A percentile compares a stretch with the other conserved stretches of the same genome.
Conservation (phyloP, 805 yeast species). For the baker's yeast (Saccharomyces cerevisiae) region DNA sequence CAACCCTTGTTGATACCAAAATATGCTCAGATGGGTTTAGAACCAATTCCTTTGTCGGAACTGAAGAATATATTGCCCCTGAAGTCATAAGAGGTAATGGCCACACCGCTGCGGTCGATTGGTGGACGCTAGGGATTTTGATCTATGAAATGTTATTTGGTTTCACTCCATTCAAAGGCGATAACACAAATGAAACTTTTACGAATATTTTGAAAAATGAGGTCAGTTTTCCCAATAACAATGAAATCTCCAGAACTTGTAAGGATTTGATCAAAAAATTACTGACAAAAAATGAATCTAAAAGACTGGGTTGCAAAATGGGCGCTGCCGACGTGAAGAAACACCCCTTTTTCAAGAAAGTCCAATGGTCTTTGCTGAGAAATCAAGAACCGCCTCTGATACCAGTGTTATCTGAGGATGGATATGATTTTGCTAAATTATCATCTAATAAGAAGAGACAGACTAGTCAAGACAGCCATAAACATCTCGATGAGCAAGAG, state of each 20-base stretch:
- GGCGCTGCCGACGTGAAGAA: conserved; percentile 94
- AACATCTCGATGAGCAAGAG: conserved; percentile 20
- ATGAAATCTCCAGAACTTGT: conserved; percentile 63
- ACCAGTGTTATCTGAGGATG: conserved; percentile 59
- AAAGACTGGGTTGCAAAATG: conserved; percentile 80
- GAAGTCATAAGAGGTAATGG: conserved; percentile 96
- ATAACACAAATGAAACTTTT: conserved; percentile 81
- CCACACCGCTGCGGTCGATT: conserved; percentile 95
- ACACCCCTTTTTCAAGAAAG: conserved; percentile 82
- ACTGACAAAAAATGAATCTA: conserved; percentile 79
- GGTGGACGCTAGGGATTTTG: conserved; percentile 98
- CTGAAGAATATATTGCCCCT: conserved; percentile 98
- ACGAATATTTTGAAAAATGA: conserved; percentile 80
- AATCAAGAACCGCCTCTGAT: conserved; percentile 94
- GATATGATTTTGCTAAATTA: conserved; percentile 40
- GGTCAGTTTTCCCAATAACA: conserved; percentile 65
- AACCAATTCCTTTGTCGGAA: conserved; percentile 96
- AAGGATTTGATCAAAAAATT: conserved; percentile 72
- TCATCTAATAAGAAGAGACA: conserved; percentile 14
- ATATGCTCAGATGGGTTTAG: conserved; percentile 94
- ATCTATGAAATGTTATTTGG: conserved; percentile 95
- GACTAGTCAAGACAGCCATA: conserved; percentile 12
- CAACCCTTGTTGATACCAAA: conserved; percentile 67
- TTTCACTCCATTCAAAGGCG: conserved; percentile 92
- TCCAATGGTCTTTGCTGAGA: conserved; percentile 92